Evolutionary conservation across 2,329 filamentous ascomycete species (phyloP).

Genomic region (Verticillium tricorpus): DNA sequence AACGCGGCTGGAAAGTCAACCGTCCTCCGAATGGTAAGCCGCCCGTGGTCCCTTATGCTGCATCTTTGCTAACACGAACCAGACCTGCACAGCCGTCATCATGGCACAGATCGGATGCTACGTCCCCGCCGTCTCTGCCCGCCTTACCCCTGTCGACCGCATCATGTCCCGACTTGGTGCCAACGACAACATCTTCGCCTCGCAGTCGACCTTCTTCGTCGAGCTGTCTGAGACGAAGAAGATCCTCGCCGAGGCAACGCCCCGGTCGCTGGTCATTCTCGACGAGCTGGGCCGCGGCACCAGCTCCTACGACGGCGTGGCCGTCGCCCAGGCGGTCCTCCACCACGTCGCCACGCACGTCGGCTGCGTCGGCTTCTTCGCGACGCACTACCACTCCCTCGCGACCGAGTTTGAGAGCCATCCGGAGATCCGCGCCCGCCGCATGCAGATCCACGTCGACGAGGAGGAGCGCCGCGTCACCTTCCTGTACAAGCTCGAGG

Average conservation of each 20-base stretch:
- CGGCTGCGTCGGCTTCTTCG: slow-evolving; percentile 93
- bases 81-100: slow-evolving; percentile 94
- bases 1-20: slow-evolving; percentile 98
- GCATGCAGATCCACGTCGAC: slow-evolving; percentile 95
- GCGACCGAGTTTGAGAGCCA: slow-evolving; percentile 87
- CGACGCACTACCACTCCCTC: slow-evolving; percentile 93
- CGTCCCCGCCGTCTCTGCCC: slow-evolving; percentile 77
- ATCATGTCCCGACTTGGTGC: slow-evolving; percentile 98
- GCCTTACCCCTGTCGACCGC: slow-evolving; percentile 84
- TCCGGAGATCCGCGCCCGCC: slow-evolving; percentile 77
- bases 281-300: slow-evolving; percentile 95
- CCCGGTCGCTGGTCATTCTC: slow-evolving; percentile 90
- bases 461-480: slow-evolving; percentile 81
- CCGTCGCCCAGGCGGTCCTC: slow-evolving; percentile 93
- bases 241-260: slow-evolving; percentile 89
- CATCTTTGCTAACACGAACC: slow-evolving; percentile 19
- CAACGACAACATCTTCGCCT: slow-evolving; percentile 98
- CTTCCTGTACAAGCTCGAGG: slow-evolving; percentile 90
- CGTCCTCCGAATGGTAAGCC: slow-evolving; percentile 80
- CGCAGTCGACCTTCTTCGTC: slow-evolving; percentile 97
- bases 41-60: background rate
- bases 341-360: slow-evolving; percentile 93
- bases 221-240: slow-evolving; percentile 97
- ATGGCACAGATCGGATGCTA: slow-evolving; percentile 96
- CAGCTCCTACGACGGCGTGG: slow-evolving; percentile 91